A percentile compares a stretch with the other conserved stretches of the same genome.
These are phyloP conservation scores for Gremmenia infestans DNA, from an alignment of 2,329 filamentous ascomycete genomes.

Conservation along the genomic window DNA sequence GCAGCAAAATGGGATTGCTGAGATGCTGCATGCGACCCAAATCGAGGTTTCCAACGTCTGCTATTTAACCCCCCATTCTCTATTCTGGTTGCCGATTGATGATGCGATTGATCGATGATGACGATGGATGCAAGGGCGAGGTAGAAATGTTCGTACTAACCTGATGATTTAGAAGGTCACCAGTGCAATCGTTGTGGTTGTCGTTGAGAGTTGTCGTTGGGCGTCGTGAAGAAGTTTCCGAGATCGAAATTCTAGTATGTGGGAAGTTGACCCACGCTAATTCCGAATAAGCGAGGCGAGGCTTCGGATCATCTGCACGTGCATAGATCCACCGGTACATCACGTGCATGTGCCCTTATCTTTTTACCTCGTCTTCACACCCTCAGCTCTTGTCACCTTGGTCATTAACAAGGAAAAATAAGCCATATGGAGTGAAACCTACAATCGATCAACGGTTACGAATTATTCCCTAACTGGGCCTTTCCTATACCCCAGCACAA, in stretches of 20 bases:
- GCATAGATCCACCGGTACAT: not conserved
- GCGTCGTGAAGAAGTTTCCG: not conserved
- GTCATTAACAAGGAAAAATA: no score
- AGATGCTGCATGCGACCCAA: not conserved
- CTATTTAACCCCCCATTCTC: not conserved
- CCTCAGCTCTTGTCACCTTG: no score
- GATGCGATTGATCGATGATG: not conserved
- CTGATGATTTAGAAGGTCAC: slow-evolving; percentile 45
- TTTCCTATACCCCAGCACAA: no score
- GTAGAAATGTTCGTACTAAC: slow-evolving; percentile 34
- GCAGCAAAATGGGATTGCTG: not conserved
- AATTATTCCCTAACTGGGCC: no score
- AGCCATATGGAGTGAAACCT: no score
- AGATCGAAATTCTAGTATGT: not conserved
- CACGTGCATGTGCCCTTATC: not conserved
- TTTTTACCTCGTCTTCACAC: not conserved
- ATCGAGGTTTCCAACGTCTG: not conserved
- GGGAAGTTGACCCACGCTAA: not conserved
- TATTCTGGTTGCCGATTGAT: slow-evolving; percentile 9
- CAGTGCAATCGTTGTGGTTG: slow-evolving; percentile 40
- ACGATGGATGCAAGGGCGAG: not conserved
- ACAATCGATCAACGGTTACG: no score
- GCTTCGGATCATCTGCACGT: not conserved
- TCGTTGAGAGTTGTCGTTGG: not conserved
- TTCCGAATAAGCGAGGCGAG: not conserved